Base-by-base conservation (phyloP, 805 yeast species). In the Hanseniaspora meyeri region DNA sequence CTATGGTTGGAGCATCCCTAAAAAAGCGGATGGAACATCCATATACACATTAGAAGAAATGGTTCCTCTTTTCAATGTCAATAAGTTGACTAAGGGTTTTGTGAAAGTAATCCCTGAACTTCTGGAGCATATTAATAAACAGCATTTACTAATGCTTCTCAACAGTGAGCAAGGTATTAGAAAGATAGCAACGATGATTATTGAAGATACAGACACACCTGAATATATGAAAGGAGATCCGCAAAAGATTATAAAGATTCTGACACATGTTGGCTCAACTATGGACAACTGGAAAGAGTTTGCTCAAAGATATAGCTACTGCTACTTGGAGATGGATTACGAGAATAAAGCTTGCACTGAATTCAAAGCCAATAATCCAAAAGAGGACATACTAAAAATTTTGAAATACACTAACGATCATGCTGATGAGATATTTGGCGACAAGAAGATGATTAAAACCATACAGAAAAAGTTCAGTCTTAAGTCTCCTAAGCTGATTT, bases 1-100 rank as follows among this genome's bases (percentile, higher is more conserved):
- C 58, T 85, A 88, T 68, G 99, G 99, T 0, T 93, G 98, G 98
- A 78, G 96, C 5, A 95, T 96, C 4, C 79, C 81, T 6, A 74
- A 87, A 59, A 79, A 83, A 2, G 72, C 74, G 32, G 71, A 75
- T 29, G 65, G 68, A 0, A 75, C 74, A 52, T 91, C 83, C 63
- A 70, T 80, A 8, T 76, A 77, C 69, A 62, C 69, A 0, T 63
- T 84, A 59, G 60, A 72, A 1, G 79, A 85, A 37, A 68, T 90
- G 55, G 78, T 74, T 12, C 59, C 72, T 31, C 59, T 67, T 27
- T 93, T 93, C 65, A 73, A 80, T 16, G 65, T 89, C 40, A 81
- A 82, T 57, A 82, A 85, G 27, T 74, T 93, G 62, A 91, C 97
- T 12, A 88, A 81, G 63, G 97, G 98, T 1, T 90, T 90, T 69